These are phyloP conservation scores for Plasmodium billcollinsi DNA, from an alignment of 169 alveolate genomes.

Conservation along the genomic window DNA sequence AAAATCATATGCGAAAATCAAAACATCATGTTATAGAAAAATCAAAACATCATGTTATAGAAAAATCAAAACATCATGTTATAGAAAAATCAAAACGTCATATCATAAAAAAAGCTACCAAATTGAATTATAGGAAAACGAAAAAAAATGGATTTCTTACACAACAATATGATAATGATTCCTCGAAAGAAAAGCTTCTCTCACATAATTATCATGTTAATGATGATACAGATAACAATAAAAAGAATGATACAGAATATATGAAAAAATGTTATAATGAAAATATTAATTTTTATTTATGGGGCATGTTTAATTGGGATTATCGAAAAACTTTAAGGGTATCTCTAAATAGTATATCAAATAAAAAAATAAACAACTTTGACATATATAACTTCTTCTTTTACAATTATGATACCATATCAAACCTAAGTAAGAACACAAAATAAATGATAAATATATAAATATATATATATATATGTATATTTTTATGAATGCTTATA, in stretches of 20 bases:
- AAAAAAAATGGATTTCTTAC: neutral
- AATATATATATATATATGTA: neutral
- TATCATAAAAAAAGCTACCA: too few relatives aligned
- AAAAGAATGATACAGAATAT: neutral
- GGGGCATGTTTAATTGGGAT: constrained; percentile 58
- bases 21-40: neutral
- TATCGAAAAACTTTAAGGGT: constrained; percentile 38
- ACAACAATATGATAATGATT: neutral
- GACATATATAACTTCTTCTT: constrained; percentile 50
- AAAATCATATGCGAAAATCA: neutral
- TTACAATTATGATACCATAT: constrained; percentile 42
- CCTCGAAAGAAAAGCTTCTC: neutral
- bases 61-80: too few relatives aligned
- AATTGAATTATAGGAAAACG: too few relatives aligned
- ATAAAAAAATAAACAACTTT: constrained; percentile 49
- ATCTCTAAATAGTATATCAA: constrained; percentile 50
- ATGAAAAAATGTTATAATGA: constrained; percentile 9
- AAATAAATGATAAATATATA: neutral
- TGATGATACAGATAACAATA: neutral
- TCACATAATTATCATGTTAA: neutral
- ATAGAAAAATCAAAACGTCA: too few relatives aligned
- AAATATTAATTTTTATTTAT: constrained; percentile 42
- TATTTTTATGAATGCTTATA: neutral
- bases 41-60: too few relatives aligned
- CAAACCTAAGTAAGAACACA: constrained; percentile 34